Base-by-base conservation (phyloP, 2,329 filamentous ascomycete genomes). In the Aspergillus sp. region DNA sequence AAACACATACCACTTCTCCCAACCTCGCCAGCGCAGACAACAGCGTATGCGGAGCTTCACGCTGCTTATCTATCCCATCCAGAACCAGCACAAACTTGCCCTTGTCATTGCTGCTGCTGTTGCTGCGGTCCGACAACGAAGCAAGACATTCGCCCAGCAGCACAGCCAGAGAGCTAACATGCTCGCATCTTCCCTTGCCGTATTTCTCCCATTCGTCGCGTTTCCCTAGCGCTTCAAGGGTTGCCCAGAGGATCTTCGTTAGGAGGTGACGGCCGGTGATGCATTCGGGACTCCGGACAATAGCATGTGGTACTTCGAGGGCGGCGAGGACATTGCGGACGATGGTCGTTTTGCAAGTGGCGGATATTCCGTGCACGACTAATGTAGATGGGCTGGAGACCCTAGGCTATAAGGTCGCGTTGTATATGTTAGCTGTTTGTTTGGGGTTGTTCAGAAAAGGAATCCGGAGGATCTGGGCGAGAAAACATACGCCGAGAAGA, bases 31-130 rank as follows among this genome's bases (percentile, higher is more conserved):
- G 78, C 12, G 91, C 92, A 32, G 93, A 88, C 4, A 97, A 79
- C 13, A 98, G 78, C 1, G 91, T 96, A 2, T 87, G 84, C 5
- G 90, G 87, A 5, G 90, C 87, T 71, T 98, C 94, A 69, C 89
- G 84, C 74, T 97, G 91, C 63, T 84, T 85, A 74, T 98, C 94
- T 59, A 98, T 89, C 10, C 87, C 91, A 79, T 98, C 95, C 64
- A 98, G 84, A 10, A 97, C 91, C 60, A 98, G 77, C 8, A 94
- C 87, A 68, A 97, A 92, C 65, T 89, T 87, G 32, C 32, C 32
- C 32, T 36, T 36, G 12, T 15, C 32, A 65, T 80, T 81, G 10
- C 48, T 32, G 65, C 80, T 81, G 13, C 39, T 32, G 39, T 61
- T 61, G 55, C 65, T 58, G 23, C 72, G 68, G 19, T 67, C 41